These are phyloP conservation scores for Cadophora malorum DNA, from an alignment of 2,329 filamentous ascomycete species.

Conservation along the genomic window DNA sequence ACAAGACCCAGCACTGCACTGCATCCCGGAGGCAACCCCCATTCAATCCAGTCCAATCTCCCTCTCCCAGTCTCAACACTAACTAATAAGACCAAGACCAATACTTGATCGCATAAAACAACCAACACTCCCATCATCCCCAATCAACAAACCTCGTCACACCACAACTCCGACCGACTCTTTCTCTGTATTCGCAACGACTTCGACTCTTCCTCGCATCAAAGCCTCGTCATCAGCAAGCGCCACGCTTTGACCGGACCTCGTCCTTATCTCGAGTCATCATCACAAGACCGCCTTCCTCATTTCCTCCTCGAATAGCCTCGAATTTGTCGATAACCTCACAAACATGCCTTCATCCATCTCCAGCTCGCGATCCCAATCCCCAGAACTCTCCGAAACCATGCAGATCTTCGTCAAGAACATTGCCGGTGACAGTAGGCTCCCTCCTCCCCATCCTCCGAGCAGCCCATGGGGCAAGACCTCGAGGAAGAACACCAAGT, in stretches of 20 bases:
- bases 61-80: background rate
- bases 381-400: slow-evolving; percentile 54
- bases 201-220: background rate
- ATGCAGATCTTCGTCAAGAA: slow-evolving; percentile 69
- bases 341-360: slow-evolving; percentile 40
- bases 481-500: slow-evolving; percentile 32
- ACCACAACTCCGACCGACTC: background rate
- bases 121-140: background rate
- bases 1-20: no score
- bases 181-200: background rate
- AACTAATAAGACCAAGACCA: no score
- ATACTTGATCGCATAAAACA: no score
- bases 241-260: slow-evolving; percentile 26
- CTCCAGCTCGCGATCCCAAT: slow-evolving; percentile 43
- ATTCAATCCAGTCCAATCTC: background rate
- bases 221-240: slow-evolving; percentile 22
- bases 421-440: slow-evolving; percentile 62
- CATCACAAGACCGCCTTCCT: slow-evolving; percentile 24
- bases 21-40: slow-evolving; percentile 6
- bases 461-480: background rate
- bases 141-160: background rate
- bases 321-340: slow-evolving; percentile 15
- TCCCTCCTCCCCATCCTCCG: slow-evolving; percentile 30
- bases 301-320: slow-evolving; percentile 21
- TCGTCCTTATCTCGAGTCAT: slow-evolving; percentile 23